A percentile compares a stretch with the other conserved stretches of the same genome.
Conservation (phyloP, 176 grass and related monocot species). For the Eremochloa ophiuroides region DNA sequence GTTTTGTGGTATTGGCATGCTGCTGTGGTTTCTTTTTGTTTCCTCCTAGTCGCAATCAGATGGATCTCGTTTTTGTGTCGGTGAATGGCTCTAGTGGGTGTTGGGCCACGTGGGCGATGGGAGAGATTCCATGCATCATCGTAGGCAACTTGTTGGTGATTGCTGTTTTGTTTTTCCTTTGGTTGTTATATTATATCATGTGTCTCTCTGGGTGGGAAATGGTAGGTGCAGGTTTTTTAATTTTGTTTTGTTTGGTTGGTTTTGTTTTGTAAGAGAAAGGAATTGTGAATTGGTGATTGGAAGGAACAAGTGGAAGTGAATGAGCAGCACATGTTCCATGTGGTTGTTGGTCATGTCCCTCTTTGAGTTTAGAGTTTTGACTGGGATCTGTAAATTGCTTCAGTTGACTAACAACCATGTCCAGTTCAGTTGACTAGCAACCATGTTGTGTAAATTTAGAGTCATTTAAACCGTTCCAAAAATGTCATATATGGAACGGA, state of each 20-base stretch:
- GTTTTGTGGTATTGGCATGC: not conserved
- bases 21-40: not conserved
- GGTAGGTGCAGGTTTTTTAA: slow-evolving; percentile 19
- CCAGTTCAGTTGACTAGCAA: not conserved
- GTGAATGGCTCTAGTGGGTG: not conserved
- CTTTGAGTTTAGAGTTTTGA: not conserved
- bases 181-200: not conserved
- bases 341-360: not conserved
- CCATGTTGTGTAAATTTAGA: not conserved
- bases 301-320: not conserved
- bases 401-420: not conserved
- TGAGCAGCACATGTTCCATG: slow-evolving; percentile 1
- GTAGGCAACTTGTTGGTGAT: not conserved
- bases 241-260: not conserved
- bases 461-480: not conserved
- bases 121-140: slow-evolving; percentile 14
- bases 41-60: not conserved
- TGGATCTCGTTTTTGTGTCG: not conserved
- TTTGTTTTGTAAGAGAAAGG: not conserved
- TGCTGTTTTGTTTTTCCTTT: not conserved
- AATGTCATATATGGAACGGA: too few species aligned
- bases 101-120: slow-evolving; percentile 4
- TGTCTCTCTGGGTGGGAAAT: not conserved
- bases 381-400: not conserved
- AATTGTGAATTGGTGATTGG: not conserved